Evolutionary conservation across 441 rosid genomes (phyloP).

Genomic region (Gossypium laxum): DNA sequence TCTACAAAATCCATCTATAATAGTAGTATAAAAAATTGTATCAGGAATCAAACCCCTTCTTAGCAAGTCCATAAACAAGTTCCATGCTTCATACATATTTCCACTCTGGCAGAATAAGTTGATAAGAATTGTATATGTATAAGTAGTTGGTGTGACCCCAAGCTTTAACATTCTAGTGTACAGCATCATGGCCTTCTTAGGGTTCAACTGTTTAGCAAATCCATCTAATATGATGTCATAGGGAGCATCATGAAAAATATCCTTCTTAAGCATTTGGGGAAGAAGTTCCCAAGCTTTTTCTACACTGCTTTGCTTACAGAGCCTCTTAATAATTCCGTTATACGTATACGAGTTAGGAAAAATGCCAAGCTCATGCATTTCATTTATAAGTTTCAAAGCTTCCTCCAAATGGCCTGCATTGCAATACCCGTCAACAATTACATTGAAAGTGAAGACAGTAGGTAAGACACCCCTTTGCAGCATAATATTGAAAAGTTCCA

Average conservation of each 20-base stretch:
- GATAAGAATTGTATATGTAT: constrained; percentile 39
- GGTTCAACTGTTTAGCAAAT: constrained; percentile 30
- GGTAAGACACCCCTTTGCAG: constrained; percentile 20
- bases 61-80: constrained; percentile 32
- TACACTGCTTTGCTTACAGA: constrained; percentile 26
- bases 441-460: constrained; percentile 32
- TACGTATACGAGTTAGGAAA: constrained; percentile 34
- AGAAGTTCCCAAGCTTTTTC: constrained; percentile 38
- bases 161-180: constrained; percentile 31
- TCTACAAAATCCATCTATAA: constrained; percentile 39
- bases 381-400: constrained; percentile 31
- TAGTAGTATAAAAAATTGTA: constrained; percentile 29
- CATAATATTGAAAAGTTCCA: constrained; percentile 32
- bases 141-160: constrained; percentile 29
- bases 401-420: constrained; percentile 25
- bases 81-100: constrained; percentile 28
- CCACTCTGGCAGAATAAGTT: constrained; percentile 23
- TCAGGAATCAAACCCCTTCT: constrained; percentile 34
- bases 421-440: constrained; percentile 28
- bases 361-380: constrained; percentile 26
- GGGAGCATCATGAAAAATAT: constrained; percentile 29
- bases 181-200: constrained; percentile 26
- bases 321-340: constrained; percentile 27
- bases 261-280: constrained; percentile 43
- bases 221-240: constrained; percentile 35